phyloP scores from a whole-genome alignment of 257 asterid species.

The Solanum rostratum region DNA sequence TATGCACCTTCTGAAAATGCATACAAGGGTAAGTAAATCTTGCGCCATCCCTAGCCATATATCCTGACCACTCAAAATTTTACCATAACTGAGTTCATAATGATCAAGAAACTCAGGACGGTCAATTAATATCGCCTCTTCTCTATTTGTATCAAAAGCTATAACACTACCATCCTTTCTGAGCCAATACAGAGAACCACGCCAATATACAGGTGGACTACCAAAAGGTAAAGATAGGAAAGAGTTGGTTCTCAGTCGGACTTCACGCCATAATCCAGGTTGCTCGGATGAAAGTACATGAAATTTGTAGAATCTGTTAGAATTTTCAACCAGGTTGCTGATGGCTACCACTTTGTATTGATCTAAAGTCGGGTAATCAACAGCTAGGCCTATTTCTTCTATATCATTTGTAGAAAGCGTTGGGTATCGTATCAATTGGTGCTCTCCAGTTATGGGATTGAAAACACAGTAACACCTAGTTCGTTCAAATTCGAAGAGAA shows the following conservation, averaged over 20 bases:
- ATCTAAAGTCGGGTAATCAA: not conserved
- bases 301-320: not conserved
- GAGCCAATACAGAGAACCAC: not conserved
- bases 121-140: not conserved
- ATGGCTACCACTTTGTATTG: not conserved
- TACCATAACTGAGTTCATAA: not conserved
- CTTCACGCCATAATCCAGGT: not conserved
- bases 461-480: not conserved
- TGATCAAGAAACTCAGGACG: not conserved
- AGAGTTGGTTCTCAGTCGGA: not conserved
- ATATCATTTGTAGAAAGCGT: not conserved
- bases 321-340: not conserved
- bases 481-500: not conserved
- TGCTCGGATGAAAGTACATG: not conserved
- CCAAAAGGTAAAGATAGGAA: not conserved
- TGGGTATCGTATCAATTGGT: not conserved
- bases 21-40: not conserved
- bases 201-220: not conserved
- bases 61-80: not conserved
- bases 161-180: not conserved
- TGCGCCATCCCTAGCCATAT: not conserved
- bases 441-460: not conserved
- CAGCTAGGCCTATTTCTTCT: not conserved
- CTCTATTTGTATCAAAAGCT: not conserved
- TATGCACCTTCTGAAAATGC: not conserved